Evolutionary conservation across 176 grass and related monocot species (phyloP).

Genomic region (Stipa capillata): DNA sequence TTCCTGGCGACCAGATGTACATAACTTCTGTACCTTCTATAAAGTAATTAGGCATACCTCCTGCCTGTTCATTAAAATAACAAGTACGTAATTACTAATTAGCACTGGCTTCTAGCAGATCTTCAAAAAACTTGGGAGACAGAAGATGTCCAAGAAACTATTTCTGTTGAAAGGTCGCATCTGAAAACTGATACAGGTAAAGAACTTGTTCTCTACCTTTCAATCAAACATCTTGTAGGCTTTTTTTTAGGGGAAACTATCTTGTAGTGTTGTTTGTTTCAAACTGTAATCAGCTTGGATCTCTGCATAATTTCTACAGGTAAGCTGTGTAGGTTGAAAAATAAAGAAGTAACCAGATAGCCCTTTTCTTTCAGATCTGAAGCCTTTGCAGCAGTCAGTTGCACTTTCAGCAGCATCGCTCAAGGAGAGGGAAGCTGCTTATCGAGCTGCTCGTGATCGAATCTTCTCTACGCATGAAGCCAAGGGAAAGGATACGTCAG

Average conservation of each 20-base stretch:
- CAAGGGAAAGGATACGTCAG: conserved; percentile 22
- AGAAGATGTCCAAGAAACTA: conserved; percentile 12
- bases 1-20: not conserved
- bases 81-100: not conserved
- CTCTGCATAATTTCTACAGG: not conserved
- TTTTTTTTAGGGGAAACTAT: no score
- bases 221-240: not conserved
- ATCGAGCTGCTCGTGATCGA: conserved; percentile 62
- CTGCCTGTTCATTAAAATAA: not conserved
- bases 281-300: not conserved
- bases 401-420: conserved; percentile 32
- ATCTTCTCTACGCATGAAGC: conserved; percentile 50
- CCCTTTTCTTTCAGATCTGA: conserved; percentile 17
- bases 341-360: not conserved
- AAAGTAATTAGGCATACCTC: not conserved
- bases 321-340: not conserved
- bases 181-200: conserved; percentile 18
- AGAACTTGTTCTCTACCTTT: not conserved
- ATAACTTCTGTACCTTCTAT: not conserved
- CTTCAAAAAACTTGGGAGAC: not conserved
- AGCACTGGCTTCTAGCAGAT: conserved; percentile 6
- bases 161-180: conserved; percentile 23
- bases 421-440: conserved; percentile 80
- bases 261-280: not conserved
- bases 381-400: conserved; percentile 13